A percentile compares a stretch with the other conserved stretches of the same genome.
Evolutionary conservation across 768 basidiomycete species (phyloP).

Genomic region (Suillus hirtellus): DNA sequence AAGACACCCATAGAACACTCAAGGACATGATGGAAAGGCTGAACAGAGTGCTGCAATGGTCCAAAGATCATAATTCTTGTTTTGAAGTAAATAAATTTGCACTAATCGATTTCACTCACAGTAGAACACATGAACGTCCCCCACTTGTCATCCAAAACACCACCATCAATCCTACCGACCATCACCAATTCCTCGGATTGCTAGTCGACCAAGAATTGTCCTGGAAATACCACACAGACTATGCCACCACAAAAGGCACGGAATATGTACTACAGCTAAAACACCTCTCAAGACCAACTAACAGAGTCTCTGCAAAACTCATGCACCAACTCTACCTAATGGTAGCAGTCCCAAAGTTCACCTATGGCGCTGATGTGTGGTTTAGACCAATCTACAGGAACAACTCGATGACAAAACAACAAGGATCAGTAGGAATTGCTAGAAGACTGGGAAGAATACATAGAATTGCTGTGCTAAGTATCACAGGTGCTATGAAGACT

Average conservation of each 20-base stretch:
- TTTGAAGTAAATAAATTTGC: slow-evolving; percentile 17
- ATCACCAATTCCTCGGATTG: no score
- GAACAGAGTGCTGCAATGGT: slow-evolving; percentile 10
- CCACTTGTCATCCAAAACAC: not conserved
- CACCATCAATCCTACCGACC: no score
- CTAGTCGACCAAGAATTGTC: no score
- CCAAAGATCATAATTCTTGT: not conserved
- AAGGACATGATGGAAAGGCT: slow-evolving; percentile 25
- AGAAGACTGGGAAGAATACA: no score
- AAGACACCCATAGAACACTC: slow-evolving; percentile 20
- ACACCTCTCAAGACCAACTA: not conserved
- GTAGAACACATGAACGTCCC: not conserved
- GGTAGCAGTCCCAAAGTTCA: slow-evolving; percentile 19
- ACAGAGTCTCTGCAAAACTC: not conserved
- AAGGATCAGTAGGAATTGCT: no score
- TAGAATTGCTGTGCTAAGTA: no score
- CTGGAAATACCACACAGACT: no score
- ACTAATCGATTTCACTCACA: slow-evolving; percentile 4
- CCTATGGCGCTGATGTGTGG: no score
- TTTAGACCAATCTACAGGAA: no score
- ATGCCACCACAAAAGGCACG: not conserved
- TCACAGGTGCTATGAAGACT: not conserved
- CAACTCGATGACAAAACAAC: no score
- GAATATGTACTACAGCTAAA: not conserved
- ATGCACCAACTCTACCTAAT: slow-evolving; percentile 18